phyloP scores from a whole-genome alignment of 2,329 filamentous ascomycete species.

The Didymella pinodella region DNA sequence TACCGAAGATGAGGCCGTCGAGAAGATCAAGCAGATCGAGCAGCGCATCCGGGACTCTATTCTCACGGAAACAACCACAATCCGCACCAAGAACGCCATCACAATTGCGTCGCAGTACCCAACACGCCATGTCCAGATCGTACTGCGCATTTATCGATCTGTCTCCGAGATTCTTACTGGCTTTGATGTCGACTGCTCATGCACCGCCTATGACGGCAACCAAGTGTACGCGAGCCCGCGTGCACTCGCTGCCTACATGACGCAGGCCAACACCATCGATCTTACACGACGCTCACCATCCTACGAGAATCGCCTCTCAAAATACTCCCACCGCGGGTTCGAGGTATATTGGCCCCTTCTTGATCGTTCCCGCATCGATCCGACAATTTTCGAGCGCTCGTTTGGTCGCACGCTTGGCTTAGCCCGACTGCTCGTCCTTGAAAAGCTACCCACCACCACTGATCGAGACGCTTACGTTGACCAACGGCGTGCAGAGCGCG shows the following conservation, averaged over 20 bases:
- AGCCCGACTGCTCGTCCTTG: constrained; percentile 79
- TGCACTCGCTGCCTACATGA: constrained; percentile 79
- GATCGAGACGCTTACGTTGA: constrained; percentile 75
- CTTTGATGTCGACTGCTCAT: constrained; percentile 87
- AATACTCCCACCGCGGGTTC: constrained; percentile 82
- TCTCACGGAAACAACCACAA: constrained; percentile 81
- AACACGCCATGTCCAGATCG: constrained; percentile 84
- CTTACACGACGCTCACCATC: constrained; percentile 81
- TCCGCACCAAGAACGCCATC: constrained; percentile 86
- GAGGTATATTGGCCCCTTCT: constrained; percentile 82
- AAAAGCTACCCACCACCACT: constrained; percentile 73
- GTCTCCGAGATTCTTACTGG: constrained; percentile 85
- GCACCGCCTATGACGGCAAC: constrained; percentile 79
- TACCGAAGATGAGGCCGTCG: constrained; percentile 76
- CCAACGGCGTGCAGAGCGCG: constrained; percentile 74
- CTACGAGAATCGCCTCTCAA: constrained; percentile 86
- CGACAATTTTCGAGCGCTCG: constrained; percentile 84
- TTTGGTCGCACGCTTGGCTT: constrained; percentile 79
- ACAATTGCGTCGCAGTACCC: constrained; percentile 87
- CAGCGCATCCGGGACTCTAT: constrained; percentile 76
- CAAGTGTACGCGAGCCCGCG: constrained; percentile 82
- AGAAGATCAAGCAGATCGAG: constrained; percentile 87
- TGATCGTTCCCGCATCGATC: constrained; percentile 78
- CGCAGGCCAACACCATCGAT: constrained; percentile 82
- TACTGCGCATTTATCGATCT: constrained; percentile 84